Evolutionary conservation across 1,284 basidiomycete genomes (phyloP), one percentile per base, ranked within the genome.

Genomic region (Ustilago cynodontis): DNA sequence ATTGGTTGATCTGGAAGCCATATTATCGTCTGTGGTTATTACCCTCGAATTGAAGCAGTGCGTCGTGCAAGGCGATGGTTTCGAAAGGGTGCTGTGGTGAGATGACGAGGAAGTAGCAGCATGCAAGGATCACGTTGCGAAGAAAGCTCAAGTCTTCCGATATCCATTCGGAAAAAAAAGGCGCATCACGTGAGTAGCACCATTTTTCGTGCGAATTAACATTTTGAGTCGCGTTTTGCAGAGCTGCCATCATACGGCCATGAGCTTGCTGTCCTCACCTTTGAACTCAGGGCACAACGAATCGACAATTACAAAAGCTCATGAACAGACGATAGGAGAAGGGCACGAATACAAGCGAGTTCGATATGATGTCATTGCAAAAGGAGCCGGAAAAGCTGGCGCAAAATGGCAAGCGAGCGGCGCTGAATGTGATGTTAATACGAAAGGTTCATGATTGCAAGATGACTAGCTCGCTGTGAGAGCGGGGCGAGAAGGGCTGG

Each of bases 181-280:
- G 26, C 41, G 33, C 41, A 53, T 72, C 70, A 72, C 70, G 70
- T 72, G 70, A 66, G 57, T 7, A 37, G 16, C 33, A 37, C 5
- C 28, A 59, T 54, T 43, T 60, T 29, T 54, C 70, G 70, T 67
- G 60, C 70, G 70, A 60, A 39, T 56, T 3, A 41, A 58, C 41
- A 35, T 51, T 35, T 8, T 0, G 20, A 33, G 26, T 9, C 47
- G 47, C 47, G 26, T 24, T 18, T 24, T 16, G 16, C 26, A 11
- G 3, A 26, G 1, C 26, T 49, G 47, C 47, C 28, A 24, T 24
- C 28, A 24, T 20, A n/a, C 41, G n/a, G 41, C 41, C 41, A 43
- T 43, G 8, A 43, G 11, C n/a, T n/a, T n/a, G n/a, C n/a, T n/a
- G n/a, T n/a, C n/a, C n/a, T n/a, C n/a, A n/a, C n/a, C n/a, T n/a